phyloP scores from a whole-genome alignment of 345 rosid species.

The Pistacia vera region DNA sequence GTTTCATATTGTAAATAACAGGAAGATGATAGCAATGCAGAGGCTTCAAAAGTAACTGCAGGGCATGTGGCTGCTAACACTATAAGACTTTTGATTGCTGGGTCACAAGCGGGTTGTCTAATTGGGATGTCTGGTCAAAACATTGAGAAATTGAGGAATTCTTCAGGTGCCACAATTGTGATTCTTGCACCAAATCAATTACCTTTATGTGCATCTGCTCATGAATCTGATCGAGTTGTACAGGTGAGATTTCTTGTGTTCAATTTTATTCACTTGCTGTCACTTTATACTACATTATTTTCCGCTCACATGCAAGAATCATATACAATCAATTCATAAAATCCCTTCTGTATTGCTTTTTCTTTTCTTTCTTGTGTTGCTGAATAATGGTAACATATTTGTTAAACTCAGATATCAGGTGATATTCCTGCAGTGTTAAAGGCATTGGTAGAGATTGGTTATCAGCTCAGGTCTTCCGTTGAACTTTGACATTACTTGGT shows the following conservation, averaged over 20 bases:
- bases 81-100: conserved; percentile 61
- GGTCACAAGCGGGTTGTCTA: conserved; percentile 63
- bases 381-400: neutral
- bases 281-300: neutral
- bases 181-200: conserved; percentile 66
- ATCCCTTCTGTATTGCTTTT: no score
- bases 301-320: no score
- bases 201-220: conserved; percentile 69
- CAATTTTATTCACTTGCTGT: neutral
- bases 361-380: neutral
- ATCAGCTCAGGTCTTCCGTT: conserved; percentile 48
- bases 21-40: conserved; percentile 52
- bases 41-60: conserved; percentile 32
- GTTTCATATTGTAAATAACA: conserved; percentile 20
- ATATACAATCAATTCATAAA: no score
- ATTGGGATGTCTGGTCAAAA: conserved; percentile 68
- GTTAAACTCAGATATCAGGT: conserved; percentile 52
- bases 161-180: conserved; percentile 58
- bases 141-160: conserved; percentile 62
- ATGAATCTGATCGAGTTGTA: conserved; percentile 69
- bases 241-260: conserved; percentile 37
- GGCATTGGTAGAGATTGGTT: conserved; percentile 63
- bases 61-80: conserved; percentile 70
- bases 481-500: neutral
- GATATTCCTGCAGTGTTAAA: conserved; percentile 58